Conservation (phyloP, 75 land plant genomes). For the Larix kaempferi region DNA sequence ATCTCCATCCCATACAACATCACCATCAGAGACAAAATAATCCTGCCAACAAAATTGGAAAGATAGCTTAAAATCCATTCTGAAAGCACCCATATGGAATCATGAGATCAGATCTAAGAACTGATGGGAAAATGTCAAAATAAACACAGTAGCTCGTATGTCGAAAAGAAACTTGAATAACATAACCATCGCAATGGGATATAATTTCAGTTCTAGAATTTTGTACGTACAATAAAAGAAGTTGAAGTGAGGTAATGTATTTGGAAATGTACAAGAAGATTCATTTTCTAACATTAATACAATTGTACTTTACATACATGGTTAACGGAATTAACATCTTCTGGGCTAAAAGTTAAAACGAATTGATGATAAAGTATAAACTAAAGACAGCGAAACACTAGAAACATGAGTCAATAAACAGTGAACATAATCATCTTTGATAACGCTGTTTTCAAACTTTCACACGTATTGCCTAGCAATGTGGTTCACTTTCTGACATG, state of each 20-base stretch:
- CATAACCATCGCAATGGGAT: background rate
- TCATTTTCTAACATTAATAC: no score
- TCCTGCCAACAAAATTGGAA: constrained; percentile 24
- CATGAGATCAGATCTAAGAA: background rate
- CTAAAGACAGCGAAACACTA: background rate
- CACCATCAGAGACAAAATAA: constrained; percentile 48
- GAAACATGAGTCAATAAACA: no score
- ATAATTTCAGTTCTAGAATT: background rate
- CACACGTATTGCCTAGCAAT: no score
- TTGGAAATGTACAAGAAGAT: background rate
- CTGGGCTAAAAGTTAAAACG: background rate
- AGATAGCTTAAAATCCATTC: background rate
- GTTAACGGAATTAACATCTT: background rate
- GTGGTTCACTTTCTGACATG: no score
- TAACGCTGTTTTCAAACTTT: no score
- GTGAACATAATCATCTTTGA: no score
- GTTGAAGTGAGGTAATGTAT: no score
- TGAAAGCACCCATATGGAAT: background rate
- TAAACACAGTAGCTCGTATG: background rate
- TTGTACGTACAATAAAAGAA: background rate
- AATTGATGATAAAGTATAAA: background rate
- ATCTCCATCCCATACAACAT: constrained; percentile 51
- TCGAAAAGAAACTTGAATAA: background rate
- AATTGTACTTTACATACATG: no score
- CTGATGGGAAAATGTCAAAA: background rate